phyloP scores from a whole-genome alignment of 176 grass and related monocot genomes.

The Metroxylon sagu region DNA sequence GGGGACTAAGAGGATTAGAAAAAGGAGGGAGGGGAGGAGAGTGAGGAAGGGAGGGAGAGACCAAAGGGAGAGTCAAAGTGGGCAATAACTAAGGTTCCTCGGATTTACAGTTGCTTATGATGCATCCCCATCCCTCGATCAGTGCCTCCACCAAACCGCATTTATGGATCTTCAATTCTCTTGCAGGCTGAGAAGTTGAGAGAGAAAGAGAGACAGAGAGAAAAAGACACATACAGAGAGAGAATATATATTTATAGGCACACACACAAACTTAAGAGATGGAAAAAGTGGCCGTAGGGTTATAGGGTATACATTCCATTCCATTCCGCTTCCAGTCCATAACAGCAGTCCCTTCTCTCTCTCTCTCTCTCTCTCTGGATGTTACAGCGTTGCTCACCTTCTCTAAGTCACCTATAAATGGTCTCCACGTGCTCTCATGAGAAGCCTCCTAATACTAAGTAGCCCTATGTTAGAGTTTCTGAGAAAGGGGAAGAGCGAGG shows the following conservation, averaged over 20 bases:
- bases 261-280: not conserved
- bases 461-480: no score
- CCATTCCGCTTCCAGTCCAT: no score
- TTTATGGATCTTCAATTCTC: conserved; percentile 13
- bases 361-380: no score
- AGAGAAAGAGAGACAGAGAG: not conserved
- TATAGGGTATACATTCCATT: no score
- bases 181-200: not conserved
- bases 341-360: no score
- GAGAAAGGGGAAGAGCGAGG: no score
- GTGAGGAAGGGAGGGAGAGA: not conserved
- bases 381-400: no score
- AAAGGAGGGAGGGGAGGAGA: not conserved
- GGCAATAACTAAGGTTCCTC: not conserved
- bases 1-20: no score
- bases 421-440: no score
- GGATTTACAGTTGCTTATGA: conserved; percentile 5
- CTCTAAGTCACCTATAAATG: no score
- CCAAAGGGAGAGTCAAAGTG: not conserved
- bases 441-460: no score
- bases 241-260: no score
- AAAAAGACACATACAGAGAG: not conserved
- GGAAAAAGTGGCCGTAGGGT: not conserved
- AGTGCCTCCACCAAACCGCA: not conserved
- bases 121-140: not conserved